Percentiles rank a stretch among this genome's conserved stretches.
phyloP scores from a whole-genome alignment of 108 stramenopile species.

The Nitzschia sp. region DNA sequence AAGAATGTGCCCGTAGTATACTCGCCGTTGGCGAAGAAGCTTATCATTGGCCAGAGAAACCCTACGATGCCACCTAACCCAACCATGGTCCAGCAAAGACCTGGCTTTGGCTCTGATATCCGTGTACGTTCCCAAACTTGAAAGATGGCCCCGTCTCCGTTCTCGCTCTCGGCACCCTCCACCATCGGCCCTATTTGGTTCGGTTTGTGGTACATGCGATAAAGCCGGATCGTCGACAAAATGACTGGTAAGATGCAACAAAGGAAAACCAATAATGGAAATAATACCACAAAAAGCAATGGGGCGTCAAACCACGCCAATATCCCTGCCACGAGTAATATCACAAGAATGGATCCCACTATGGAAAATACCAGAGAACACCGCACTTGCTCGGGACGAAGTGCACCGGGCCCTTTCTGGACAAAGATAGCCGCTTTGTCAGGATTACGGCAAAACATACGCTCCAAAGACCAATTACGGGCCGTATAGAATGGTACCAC shows the following conservation, averaged over 20 bases:
- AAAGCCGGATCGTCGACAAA: neutral
- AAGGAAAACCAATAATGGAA: neutral
- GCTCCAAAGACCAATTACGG: slow-evolving; percentile 48
- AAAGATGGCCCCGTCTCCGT: slow-evolving; percentile 31
- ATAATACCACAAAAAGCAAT: neutral
- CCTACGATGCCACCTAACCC: slow-evolving; percentile 46
- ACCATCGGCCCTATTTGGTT: neutral
- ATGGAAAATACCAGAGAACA: slow-evolving; percentile 26
- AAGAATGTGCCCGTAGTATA: slow-evolving; percentile 24
- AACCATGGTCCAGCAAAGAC: slow-evolving; percentile 43
- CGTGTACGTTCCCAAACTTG: slow-evolving; percentile 54
- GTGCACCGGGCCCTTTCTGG: slow-evolving; percentile 21
- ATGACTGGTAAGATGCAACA: neutral
- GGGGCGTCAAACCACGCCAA: neutral
- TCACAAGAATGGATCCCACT: slow-evolving; percentile 27
- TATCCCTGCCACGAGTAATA: slow-evolving; percentile 16
- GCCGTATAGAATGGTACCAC: slow-evolving; percentile 52
- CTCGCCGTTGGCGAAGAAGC: slow-evolving; percentile 38
- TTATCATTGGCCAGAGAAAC: slow-evolving; percentile 57
- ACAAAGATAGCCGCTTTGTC: slow-evolving; percentile 21
- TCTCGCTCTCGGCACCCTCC: neutral
- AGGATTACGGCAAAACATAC: slow-evolving; percentile 32
- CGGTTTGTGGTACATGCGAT: neutral
- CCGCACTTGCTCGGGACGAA: slow-evolving; percentile 22
- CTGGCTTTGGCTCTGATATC: slow-evolving; percentile 43